phyloP scores from a whole-genome alignment of 2,329 filamentous ascomycete species.

The Amylocarpus encephaloides region DNA sequence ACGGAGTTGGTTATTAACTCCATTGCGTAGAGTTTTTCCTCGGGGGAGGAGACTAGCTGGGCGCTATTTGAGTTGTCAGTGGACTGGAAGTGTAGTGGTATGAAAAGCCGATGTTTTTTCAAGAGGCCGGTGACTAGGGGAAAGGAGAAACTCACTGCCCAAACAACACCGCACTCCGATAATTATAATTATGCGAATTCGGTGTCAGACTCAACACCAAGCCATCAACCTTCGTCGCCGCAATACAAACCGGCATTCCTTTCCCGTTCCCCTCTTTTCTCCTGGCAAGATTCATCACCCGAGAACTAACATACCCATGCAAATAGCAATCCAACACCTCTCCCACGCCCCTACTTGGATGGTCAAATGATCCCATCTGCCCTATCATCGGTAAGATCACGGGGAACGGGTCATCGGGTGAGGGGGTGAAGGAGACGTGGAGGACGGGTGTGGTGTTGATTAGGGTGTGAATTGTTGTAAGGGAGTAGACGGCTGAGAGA shows the following conservation, averaged over 20 bases:
- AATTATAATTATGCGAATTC: conserved; percentile 82
- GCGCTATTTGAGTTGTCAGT: not conserved
- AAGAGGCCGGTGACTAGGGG: too few relatives aligned
- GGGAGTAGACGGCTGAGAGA: conserved; percentile 17
- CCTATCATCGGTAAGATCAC: conserved; percentile 80
- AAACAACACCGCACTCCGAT: conserved; percentile 73
- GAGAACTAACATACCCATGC: conserved; percentile 77
- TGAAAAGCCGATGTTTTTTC: too few relatives aligned
- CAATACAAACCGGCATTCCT: conserved; percentile 67
- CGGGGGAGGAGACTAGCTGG: conserved; percentile 48
- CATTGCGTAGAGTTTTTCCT: conserved; percentile 74
- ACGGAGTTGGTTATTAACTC: conserved; percentile 70
- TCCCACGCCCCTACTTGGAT: conserved; percentile 53
- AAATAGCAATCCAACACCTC: conserved; percentile 73
- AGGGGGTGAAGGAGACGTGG: conserved; percentile 68
- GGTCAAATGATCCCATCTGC: conserved; percentile 66
- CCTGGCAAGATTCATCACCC: conserved; percentile 61
- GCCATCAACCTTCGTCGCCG: conserved; percentile 70
- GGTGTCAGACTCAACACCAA: conserved; percentile 73
- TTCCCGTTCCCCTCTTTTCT: conserved; percentile 26
- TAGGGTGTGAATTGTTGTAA: conserved; percentile 66
- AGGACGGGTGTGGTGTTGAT: conserved; percentile 69
- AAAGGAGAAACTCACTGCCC: conserved; percentile 54
- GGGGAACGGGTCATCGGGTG: conserved; percentile 53
- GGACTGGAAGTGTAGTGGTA: too few relatives aligned